Base-by-base conservation (phyloP, 2,329 filamentous ascomycete genomes). In the Phaeosphaeriaceae sp. region DNA sequence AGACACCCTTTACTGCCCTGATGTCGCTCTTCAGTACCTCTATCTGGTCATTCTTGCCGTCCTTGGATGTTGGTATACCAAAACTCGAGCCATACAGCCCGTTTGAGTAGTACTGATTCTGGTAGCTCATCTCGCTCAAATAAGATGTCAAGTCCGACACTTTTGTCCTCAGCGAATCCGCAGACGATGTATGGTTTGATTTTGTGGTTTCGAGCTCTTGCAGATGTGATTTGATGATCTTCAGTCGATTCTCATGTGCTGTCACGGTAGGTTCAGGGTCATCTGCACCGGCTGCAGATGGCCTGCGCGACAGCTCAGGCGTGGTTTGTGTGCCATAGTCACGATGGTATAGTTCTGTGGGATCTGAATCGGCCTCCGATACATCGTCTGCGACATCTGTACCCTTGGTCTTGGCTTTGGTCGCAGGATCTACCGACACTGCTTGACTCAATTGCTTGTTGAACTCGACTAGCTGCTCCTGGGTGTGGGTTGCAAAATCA, bases 251-350 rank as follows among this genome's bases (percentile, higher is more conserved):
- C 46, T 80, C 70, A 51, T 86, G 81, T 10, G 63, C 68, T 47
- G 67, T 69, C 11, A 76, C 69, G 3, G 73, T 60, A 24, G 70
- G 60, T 56, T 76, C 72, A 15, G 63, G 59, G 25, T 72, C 65
- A 2, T 58, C 41, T 6, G 68, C 52, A 6, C 67, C 60, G 7
- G 70, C 62, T 10, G 71, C 59, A 1, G 75, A 74, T 3, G 74
- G 66, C 22, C 76, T 67, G 6, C 81, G 79, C 3, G 82, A 82
- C 2, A 82, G 74, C 0, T 79, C 79, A 1, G 82, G 82, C 0
- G 87, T 88, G 0, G 91, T 95, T 76, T 95, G 91, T 1, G 91
- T 91, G 62, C 90, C 91, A 58, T 92, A 85, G 71, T 95, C 91
- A 47, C 91, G 87, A 75, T 93, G 91, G 78, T 92, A 95, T 61